Evolutionary conservation across 2,329 filamentous ascomycete species (phyloP), one percentile per base, ranked within the genome.

Genomic region (Elsinoe fawcettii): DNA sequence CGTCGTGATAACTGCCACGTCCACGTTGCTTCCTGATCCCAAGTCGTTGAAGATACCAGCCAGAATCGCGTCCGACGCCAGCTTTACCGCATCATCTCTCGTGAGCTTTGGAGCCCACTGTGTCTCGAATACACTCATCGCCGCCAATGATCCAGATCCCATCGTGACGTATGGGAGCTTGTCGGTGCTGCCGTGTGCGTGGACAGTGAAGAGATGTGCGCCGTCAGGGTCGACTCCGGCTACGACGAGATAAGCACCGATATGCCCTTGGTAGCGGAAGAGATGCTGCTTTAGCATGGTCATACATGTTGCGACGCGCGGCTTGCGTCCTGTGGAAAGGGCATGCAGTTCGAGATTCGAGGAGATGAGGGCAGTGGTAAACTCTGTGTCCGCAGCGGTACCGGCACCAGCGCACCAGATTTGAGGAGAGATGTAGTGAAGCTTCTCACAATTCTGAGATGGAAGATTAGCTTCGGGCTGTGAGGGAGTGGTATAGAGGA

Each of bases 141-240:
- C 93, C 25, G 93, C 93, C 64, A 99, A 79, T 49, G 90, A 96
- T 63, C 93, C 93, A 22, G 88, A 95, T 56, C 93, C 93, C 93
- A 99, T 99, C 63, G 95, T 99, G 64, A 99, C 95, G 73, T 99
- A 99, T 53, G 93, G 93, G 51, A 99, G 85, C 80, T 97, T 99
- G 78, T 99, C 93, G 61, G 93, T 99, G 68, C 87, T 93, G 64
- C 95, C 93, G 79, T 99, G 95, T 60, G 93, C 93, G 76, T 99
- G 93, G 43, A 99, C 93, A 63, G 95, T 99, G 80, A 95, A 99
- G 61, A 99, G 86, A 67, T 96, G 90, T 46, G 87, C 84, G 67
- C 93, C 93, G 0, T 93, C 99, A 32, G 95, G 92, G 72, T 99
- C 93, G 69, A 95, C 91, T 63, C 93, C 93, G 36, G 93, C 93